Base-by-base conservation (phyloP, 352 stramenopile species). In the Pythium vanterpoolii region DNA sequence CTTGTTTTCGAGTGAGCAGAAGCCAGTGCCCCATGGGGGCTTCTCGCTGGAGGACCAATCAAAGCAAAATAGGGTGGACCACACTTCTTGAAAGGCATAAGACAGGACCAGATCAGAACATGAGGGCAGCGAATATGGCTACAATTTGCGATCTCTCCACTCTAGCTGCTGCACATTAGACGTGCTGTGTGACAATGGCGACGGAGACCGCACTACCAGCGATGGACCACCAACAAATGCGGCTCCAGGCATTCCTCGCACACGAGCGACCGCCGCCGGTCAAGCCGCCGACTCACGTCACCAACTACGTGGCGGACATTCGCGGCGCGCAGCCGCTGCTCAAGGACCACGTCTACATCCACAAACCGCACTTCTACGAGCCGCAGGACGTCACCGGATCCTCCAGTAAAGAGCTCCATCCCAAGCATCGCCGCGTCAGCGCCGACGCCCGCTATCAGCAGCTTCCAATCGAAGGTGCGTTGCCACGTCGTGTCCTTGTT, bases 301-400 rank as follows among this genome's bases (percentile, higher is more conserved):
- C 82, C 54, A 89, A 91, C 64, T 67, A 88, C 45, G 70, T 91
- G 40, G 77, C 75, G 6, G 82, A 91, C 48, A 91, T 91, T 39
- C 34, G 56, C 8, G 79, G 79, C 34, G 60, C 82, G 6, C 56
- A 62, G 13, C 74, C 77, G 18, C 34, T 80, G 64, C 66, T 89
- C 21, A 87, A 89, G 46, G 74, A 74, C 57, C 77, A 83, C 67
- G 68, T 82, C 38, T 87, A 74, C 53, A 66, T 77, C 8, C 74
- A 90, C 67, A 90, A 89, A 39, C 76, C 71, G 13, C 79, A 89
- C 47, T 86, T 82, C 64, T 73, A 87, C 66, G 76, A 85, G 21
- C 58, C 75, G 16, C 59, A 77, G 13, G 77, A 89, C 44, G 85
- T 91, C 58, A 55, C 65, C n/a, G 77, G 79, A 9, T 87, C 77